These are phyloP conservation scores for Candida qinlingensis DNA, from an alignment of 805 yeast genomes.

Conservation along the genomic window DNA sequence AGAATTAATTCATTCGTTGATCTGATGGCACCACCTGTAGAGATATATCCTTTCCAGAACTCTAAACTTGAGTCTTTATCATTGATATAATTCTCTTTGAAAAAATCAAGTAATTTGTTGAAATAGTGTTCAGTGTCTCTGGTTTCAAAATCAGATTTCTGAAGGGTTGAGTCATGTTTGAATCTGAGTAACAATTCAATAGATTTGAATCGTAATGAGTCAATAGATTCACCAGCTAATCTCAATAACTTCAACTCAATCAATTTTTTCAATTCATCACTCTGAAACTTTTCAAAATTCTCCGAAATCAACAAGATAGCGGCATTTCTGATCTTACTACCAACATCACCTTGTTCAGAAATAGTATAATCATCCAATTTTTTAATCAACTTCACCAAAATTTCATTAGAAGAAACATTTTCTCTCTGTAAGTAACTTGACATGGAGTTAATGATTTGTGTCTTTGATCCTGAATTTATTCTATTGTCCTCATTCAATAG, in stretches of 20 bases:
- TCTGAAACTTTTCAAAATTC: constrained; percentile 20
- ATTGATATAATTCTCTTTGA: constrained; percentile 11
- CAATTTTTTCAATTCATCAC: constrained; percentile 5
- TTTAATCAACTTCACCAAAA: constrained; percentile 15
- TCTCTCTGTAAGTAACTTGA: constrained; percentile 8
- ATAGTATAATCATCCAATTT: constrained; percentile 72
- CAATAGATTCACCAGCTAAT: constrained; percentile 60
- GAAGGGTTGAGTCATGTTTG: constrained; percentile 9
- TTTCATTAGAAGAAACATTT: neutral
- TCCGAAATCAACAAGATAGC: constrained; percentile 36
- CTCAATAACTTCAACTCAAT: constrained; percentile 41
- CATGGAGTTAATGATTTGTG: constrained; percentile 14
- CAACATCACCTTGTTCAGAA: constrained; percentile 89
- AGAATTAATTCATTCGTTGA: constrained; percentile 43
- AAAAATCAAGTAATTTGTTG: constrained; percentile 21
- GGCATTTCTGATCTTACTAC: constrained; percentile 60
- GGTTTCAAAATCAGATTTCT: constrained; percentile 8
- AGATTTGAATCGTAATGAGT: constrained; percentile 42
- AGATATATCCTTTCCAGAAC: constrained; percentile 52
- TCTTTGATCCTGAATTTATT: constrained; percentile 17
- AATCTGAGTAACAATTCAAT: constrained; percentile 31
- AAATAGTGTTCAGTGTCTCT: constrained; percentile 26
- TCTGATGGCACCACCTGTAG: constrained; percentile 52
- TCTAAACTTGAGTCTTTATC: constrained; percentile 21
- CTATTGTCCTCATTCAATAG: constrained; percentile 19